Evolutionary conservation across 2,329 filamentous ascomycete genomes (phyloP).

Genomic region (Blumeria graminis): DNA sequence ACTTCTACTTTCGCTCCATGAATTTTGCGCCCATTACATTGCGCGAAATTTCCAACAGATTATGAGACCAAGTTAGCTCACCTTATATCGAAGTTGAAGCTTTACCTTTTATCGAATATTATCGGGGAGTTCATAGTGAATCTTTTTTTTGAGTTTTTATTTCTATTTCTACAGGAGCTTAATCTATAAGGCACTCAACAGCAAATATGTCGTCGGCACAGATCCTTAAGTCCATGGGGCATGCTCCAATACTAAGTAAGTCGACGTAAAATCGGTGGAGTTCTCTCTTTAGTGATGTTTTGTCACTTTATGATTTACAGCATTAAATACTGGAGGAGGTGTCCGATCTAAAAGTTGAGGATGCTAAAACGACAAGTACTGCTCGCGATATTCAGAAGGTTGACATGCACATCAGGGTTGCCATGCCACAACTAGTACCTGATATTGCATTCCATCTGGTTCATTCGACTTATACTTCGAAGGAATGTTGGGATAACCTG

Average conservation of each 20-base stretch:
- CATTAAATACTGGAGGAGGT: neutral
- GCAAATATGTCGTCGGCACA: neutral
- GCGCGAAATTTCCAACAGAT: no score
- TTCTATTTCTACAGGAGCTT: no score
- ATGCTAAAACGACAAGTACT: no score
- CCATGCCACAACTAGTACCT: neutral
- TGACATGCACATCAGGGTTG: neutral
- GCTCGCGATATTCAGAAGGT: neutral
- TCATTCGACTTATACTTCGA: neutral
- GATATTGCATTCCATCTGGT: neutral
- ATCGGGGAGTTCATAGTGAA: neutral
- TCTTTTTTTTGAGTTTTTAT: neutral
- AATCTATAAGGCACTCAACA: neutral
- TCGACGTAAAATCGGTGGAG: neutral
- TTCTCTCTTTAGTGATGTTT: neutral
- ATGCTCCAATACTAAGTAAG: neutral
- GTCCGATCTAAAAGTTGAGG: neutral
- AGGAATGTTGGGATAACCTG: neutral
- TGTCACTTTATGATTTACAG: neutral
- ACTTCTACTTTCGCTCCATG: no score
- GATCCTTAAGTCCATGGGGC: neutral
- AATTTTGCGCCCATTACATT: no score
- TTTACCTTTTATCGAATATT: neutral
- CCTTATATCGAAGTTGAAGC: neutral
- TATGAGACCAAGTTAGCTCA: constrained; percentile 1